phyloP scores from a whole-genome alignment of 1,284 basidiomycete species.

The Tilletia walkeri region DNA sequence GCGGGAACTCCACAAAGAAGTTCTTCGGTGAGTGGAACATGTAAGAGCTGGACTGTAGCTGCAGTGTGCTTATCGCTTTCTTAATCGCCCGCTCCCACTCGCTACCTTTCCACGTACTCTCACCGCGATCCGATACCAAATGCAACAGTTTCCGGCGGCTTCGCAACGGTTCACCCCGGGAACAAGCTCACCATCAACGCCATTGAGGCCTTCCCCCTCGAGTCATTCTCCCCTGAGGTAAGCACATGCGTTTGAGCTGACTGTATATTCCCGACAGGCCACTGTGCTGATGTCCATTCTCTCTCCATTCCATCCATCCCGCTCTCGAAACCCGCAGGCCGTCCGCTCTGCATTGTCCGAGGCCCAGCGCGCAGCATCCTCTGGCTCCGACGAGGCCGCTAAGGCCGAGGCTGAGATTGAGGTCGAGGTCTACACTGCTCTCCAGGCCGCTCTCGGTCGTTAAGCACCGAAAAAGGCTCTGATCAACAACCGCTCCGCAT shows the following conservation, averaged over 20 bases:
- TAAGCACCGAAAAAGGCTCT: not conserved
- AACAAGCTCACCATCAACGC: slow-evolving; percentile 96
- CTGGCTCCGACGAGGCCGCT: slow-evolving; percentile 78
- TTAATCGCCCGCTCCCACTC: too few species aligned
- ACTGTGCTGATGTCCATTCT: not conserved
- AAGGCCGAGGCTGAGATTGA: slow-evolving; percentile 93
- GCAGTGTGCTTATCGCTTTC: not conserved
- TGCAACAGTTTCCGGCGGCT: slow-evolving; percentile 82
- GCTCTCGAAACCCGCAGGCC: slow-evolving; percentile 64
- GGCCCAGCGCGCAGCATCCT: slow-evolving; percentile 75
- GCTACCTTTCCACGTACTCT: too few species aligned
- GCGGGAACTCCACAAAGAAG: slow-evolving; percentile 44
- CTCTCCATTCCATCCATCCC: not conserved
- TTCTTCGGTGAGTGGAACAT: slow-evolving; percentile 44
- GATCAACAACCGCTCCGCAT: not conserved
- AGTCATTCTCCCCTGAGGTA: slow-evolving; percentile 84
- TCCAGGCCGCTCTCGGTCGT: slow-evolving; percentile 73
- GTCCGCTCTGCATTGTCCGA: slow-evolving; percentile 85
- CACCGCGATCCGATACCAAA: too few species aligned
- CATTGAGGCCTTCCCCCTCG: slow-evolving; percentile 90
- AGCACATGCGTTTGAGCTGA: slow-evolving; percentile 26
- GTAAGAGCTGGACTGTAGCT: too few species aligned
- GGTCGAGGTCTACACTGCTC: slow-evolving; percentile 90
- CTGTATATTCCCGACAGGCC: too few species aligned
- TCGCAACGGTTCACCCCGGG: slow-evolving; percentile 96